phyloP scores from a whole-genome alignment of 208 protist genomes.

The Trypanosoma melophagium region DNA sequence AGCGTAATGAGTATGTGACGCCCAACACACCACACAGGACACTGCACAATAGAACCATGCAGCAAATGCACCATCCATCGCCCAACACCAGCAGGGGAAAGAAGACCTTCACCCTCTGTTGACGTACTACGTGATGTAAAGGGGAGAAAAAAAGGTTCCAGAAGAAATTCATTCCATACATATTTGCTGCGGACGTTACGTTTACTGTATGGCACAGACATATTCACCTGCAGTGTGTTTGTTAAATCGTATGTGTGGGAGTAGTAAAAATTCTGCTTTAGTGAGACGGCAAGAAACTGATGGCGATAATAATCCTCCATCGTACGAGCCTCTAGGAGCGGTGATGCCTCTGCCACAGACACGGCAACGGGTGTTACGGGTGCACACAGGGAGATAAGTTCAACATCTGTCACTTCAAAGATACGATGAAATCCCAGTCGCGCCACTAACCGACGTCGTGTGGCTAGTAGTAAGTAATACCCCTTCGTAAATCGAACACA shows the following conservation, averaged over 20 bases:
- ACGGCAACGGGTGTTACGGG: background rate
- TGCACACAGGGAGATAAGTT: constrained; percentile 48
- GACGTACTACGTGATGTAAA: background rate
- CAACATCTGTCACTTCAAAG: constrained; percentile 86
- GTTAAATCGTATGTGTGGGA: constrained; percentile 96
- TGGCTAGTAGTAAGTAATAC: constrained; percentile 93
- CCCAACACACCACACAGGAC: constrained; percentile 26
- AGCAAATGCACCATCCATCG: constrained; percentile 29
- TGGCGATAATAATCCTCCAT: constrained; percentile 70
- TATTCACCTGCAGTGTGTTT: constrained; percentile 94
- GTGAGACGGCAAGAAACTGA: constrained; percentile 67
- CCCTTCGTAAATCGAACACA: constrained; percentile 91
- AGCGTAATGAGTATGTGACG: constrained; percentile 68
- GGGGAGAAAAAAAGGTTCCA: constrained; percentile 55
- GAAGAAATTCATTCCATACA: constrained; percentile 87
- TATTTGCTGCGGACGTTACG: constrained; percentile 40
- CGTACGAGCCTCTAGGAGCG: constrained; percentile 16
- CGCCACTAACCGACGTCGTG: constrained; percentile 70
- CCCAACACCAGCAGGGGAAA: constrained; percentile 1
- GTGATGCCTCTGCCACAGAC: background rate
- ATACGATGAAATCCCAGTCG: constrained; percentile 86
- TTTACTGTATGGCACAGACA: constrained; percentile 35
- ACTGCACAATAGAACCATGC: constrained; percentile 35
- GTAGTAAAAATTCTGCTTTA: constrained; percentile 92
- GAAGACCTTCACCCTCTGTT: background rate